Percentiles rank a stretch among this genome's conserved stretches.
Conservation (phyloP, 2,329 filamentous ascomycete genomes). For the Colletotrichum godetiae region DNA sequence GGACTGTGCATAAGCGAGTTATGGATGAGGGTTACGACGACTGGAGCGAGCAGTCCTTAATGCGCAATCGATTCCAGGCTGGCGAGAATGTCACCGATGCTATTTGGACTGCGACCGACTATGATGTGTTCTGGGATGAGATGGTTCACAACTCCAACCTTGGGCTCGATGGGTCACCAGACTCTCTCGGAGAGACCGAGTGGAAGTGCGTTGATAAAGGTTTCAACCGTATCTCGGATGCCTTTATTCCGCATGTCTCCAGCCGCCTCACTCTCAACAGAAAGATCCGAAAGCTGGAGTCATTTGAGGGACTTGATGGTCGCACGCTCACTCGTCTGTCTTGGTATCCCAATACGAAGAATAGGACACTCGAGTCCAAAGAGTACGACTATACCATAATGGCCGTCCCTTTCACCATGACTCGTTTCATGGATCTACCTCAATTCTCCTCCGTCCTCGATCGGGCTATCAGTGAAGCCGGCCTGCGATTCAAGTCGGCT, state of each 20-base stretch:
- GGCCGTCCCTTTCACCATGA: conserved; percentile 68
- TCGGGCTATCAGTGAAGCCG: conserved; percentile 51
- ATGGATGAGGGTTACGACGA: conserved; percentile 64
- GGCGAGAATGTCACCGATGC: conserved; percentile 64
- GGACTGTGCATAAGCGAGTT: conserved; percentile 52
- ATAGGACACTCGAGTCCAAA: conserved; percentile 52
- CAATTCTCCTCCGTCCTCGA: conserved; percentile 45
- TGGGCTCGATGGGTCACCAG: conserved; percentile 42
- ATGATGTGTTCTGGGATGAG: conserved; percentile 48
- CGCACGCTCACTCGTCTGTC: conserved; percentile 48
- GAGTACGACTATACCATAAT: conserved; percentile 72
- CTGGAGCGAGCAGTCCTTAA: conserved; percentile 58
- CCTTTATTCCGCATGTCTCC: conserved; percentile 71
- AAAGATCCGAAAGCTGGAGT: conserved; percentile 67
- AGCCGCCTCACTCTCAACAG: conserved; percentile 67
- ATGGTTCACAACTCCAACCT: conserved; percentile 48
- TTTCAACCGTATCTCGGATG: conserved; percentile 65
- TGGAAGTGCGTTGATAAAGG: conserved; percentile 41
- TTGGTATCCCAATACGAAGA: conserved; percentile 59
- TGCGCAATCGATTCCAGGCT: conserved; percentile 59
- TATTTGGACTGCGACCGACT: conserved; percentile 39
- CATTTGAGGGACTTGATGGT: conserved; percentile 30
- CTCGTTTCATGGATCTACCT: conserved; percentile 59
- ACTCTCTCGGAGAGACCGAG: conserved; percentile 39
- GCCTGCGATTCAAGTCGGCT: conserved; percentile 50